Conservation (phyloP, 345 rosid species). For the Brassica cretica region DNA sequence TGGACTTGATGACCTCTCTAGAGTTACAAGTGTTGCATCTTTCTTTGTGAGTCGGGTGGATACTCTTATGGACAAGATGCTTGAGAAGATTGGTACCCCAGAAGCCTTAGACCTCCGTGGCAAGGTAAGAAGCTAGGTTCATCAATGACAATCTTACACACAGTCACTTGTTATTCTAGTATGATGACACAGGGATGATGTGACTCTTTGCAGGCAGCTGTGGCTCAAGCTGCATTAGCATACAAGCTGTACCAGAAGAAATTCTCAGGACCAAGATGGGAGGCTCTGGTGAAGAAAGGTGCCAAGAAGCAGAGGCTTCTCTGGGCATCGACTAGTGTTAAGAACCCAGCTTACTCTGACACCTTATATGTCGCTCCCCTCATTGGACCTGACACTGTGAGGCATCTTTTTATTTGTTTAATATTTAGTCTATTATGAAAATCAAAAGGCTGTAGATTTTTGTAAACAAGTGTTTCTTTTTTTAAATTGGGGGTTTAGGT, state of each 20-base stretch:
- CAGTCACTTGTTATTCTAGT: not conserved
- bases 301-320: slow-evolving; percentile 96
- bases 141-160: not conserved
- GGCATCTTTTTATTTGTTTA: slow-evolving; percentile 19
- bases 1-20: slow-evolving; percentile 86
- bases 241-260: slow-evolving; percentile 95
- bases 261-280: slow-evolving; percentile 98
- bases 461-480: not conserved
- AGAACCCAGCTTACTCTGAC: slow-evolving; percentile 94
- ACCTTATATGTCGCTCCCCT: slow-evolving; percentile 88
- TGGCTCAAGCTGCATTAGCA: slow-evolving; percentile 95
- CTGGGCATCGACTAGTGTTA: slow-evolving; percentile 98
- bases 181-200: too few relatives aligned
- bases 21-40: slow-evolving; percentile 95
- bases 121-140: slow-evolving; percentile 51
- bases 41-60: slow-evolving; percentile 98
- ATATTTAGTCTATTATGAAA: slow-evolving; percentile 20
- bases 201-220: slow-evolving; percentile 68
- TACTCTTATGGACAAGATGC: slow-evolving; percentile 92
- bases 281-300: slow-evolving; percentile 88
- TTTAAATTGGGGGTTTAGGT: slow-evolving; percentile 49
- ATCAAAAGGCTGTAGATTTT: slow-evolving; percentile 6
- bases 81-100: slow-evolving; percentile 86
- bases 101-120: slow-evolving; percentile 97
- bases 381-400: slow-evolving; percentile 90